Conservation (phyloP, 768 basidiomycete genomes). For the Favolaschia claudopus region DNA sequence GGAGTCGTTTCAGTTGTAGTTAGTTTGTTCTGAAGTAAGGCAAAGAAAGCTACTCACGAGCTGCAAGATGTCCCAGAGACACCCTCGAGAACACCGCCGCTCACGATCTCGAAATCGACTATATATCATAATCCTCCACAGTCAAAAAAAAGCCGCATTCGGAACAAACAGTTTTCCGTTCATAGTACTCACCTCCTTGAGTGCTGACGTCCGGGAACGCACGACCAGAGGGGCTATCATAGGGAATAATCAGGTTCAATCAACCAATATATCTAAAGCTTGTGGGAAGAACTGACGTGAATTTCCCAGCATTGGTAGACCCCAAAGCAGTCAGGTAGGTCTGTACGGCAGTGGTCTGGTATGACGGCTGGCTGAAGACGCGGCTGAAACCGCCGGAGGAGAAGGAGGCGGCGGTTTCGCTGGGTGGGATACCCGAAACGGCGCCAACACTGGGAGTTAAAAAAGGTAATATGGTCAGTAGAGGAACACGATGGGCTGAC, state of each 20-base stretch:
- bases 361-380: conserved; percentile 40
- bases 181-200: conserved; percentile 28
- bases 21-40: background rate
- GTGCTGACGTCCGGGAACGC: conserved; percentile 36
- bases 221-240: conserved; percentile 43
- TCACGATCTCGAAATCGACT: conserved; percentile 23
- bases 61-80: conserved; percentile 23
- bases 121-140: background rate
- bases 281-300: background rate
- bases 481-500: background rate
- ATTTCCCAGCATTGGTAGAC: conserved; percentile 47
- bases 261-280: background rate
- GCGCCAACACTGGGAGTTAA: conserved; percentile 43
- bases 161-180: conserved; percentile 39
- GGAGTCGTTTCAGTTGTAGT: conserved; percentile 27
- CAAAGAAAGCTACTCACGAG: conserved; percentile 6
- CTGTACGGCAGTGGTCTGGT: conserved; percentile 35
- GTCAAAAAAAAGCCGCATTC: background rate
- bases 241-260: conserved; percentile 44
- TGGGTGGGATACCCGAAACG: conserved; percentile 41
- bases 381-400: conserved; percentile 63
- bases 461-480: background rate
- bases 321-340: conserved; percentile 34
- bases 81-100: conserved; percentile 19
- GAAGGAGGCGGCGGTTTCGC: conserved; percentile 52